Percentiles rank a stretch among this genome's conserved stretches.
phyloP scores from a whole-genome alignment of 2,329 filamentous ascomycete species.

The Cercospora sp. region DNA sequence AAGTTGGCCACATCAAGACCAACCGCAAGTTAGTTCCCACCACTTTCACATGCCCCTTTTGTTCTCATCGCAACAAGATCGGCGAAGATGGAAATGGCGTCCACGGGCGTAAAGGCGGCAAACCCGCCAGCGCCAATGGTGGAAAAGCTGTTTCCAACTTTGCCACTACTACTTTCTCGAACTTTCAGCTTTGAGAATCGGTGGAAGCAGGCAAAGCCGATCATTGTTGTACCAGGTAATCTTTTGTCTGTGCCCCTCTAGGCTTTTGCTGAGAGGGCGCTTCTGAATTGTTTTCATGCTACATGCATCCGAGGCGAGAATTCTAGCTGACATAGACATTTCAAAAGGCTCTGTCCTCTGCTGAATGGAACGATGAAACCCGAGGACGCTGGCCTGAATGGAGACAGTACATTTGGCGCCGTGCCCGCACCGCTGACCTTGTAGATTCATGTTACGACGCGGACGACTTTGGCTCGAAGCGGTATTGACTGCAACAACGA shows the following conservation, averaged over 20 bases:
- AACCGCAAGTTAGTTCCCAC: conserved; percentile 81
- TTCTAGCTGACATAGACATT: conserved; percentile 34
- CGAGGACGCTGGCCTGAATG: conserved; percentile 38
- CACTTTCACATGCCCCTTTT: conserved; percentile 26
- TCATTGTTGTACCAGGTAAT: neutral
- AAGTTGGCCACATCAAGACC: conserved; percentile 96
- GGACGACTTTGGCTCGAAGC: neutral
- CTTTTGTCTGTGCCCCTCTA: neutral
- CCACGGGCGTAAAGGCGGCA: conserved; percentile 23
- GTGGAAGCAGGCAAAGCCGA: neutral
- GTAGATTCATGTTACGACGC: conserved; percentile 17
- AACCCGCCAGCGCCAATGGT: conserved; percentile 21
- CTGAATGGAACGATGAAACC: conserved; percentile 69
- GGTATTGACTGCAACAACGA: neutral
- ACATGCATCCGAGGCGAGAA: conserved; percentile 18
- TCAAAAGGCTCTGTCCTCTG: conserved; percentile 72
- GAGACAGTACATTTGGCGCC: conserved; percentile 40
- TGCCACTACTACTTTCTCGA: conserved; percentile 22
- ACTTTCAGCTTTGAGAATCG: conserved; percentile 28
- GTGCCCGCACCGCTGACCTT: conserved; percentile 37
- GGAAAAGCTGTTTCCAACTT: conserved; percentile 20
- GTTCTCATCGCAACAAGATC: conserved; percentile 19
- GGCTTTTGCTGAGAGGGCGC: conserved; percentile 14
- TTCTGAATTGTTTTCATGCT: conserved; percentile 24
- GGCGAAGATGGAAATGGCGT: conserved; percentile 20